Percentiles rank a stretch among this genome's conserved stretches.
These are phyloP conservation scores for Mycena epipterygia DNA, from an alignment of 768 basidiomycete species.

Conservation along the genomic window DNA sequence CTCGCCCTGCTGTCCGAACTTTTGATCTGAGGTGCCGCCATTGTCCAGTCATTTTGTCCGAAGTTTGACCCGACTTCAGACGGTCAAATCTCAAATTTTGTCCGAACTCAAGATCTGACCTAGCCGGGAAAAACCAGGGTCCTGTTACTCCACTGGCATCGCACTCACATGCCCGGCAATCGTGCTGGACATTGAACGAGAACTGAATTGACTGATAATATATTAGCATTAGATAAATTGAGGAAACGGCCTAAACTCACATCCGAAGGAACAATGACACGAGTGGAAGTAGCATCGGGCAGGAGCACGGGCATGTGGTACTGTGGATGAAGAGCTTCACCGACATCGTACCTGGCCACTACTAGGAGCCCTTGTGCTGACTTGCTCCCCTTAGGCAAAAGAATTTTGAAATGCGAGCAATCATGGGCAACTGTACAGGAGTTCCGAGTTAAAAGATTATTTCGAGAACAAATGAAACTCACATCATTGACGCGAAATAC, in stretches of 20 bases:
- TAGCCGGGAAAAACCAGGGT: no score
- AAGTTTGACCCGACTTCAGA: no score
- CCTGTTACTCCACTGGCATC: conserved; percentile 22
- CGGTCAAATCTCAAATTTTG: no score
- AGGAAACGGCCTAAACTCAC: background rate
- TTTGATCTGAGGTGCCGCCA: no score
- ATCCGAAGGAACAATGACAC: conserved; percentile 1
- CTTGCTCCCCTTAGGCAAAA: conserved; percentile 1
- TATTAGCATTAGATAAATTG: background rate
- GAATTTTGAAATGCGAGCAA: background rate
- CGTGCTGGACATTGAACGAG: conserved; percentile 35
- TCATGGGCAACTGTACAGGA: conserved; percentile 1
- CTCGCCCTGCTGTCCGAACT: no score
- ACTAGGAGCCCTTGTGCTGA: conserved; percentile 11
- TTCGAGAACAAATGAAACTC: background rate
- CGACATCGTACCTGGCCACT: conserved; percentile 3
- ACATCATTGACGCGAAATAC: conserved; percentile 12
- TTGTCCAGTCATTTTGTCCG: no score
- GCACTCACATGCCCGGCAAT: conserved; percentile 34
- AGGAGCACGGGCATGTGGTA: conserved; percentile 6
- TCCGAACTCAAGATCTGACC: no score
- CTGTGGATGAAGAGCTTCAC: conserved; percentile 12
- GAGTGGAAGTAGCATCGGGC: background rate
- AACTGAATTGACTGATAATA: conserved; percentile 26
- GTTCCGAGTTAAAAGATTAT: background rate